These are phyloP conservation scores for Cyclotella sp. DNA, from an alignment of 108 stramenopile species.

Conservation along the genomic window DNA sequence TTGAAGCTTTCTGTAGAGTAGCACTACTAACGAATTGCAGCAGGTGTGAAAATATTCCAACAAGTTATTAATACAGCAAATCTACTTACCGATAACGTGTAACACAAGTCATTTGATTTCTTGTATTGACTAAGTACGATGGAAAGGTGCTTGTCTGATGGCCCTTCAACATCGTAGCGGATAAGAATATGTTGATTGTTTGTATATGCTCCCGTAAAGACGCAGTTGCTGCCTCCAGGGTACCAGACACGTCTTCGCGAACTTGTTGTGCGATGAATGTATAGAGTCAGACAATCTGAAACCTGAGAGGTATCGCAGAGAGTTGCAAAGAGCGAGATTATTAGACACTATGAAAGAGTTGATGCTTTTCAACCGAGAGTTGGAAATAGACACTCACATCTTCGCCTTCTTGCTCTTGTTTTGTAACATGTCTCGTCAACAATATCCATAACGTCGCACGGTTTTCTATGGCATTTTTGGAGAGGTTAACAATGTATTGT, in stretches of 20 bases:
- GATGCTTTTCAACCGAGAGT: background rate
- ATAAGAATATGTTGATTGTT: conserved; percentile 81
- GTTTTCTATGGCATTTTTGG: conserved; percentile 60
- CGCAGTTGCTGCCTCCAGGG: conserved; percentile 51
- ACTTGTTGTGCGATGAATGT: conserved; percentile 60
- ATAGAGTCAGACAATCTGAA: conserved; percentile 67
- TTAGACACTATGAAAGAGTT: background rate
- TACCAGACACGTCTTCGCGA: conserved; percentile 66
- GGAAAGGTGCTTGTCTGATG: conserved; percentile 64
- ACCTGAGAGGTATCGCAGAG: conserved; percentile 16
- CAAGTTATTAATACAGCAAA: background rate
- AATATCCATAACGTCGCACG: conserved; percentile 76
- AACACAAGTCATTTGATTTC: conserved; percentile 70
- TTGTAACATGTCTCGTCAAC: conserved; percentile 77
- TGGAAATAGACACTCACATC: conserved; percentile 45
- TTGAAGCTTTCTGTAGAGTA: conserved; percentile 74
- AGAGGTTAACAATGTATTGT: conserved; percentile 68
- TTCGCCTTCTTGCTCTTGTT: conserved; percentile 78
- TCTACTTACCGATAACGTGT: conserved; percentile 61
- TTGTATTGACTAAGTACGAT: conserved; percentile 78
- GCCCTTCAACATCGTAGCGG: conserved; percentile 64
- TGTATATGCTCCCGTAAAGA: conserved; percentile 72
- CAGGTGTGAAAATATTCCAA: background rate
- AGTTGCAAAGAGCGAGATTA: background rate
- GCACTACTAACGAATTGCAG: conserved; percentile 16